Evolutionary conservation across 192 early-diverging fungal species (phyloP).

Genomic region (Coemansia sp.): DNA sequence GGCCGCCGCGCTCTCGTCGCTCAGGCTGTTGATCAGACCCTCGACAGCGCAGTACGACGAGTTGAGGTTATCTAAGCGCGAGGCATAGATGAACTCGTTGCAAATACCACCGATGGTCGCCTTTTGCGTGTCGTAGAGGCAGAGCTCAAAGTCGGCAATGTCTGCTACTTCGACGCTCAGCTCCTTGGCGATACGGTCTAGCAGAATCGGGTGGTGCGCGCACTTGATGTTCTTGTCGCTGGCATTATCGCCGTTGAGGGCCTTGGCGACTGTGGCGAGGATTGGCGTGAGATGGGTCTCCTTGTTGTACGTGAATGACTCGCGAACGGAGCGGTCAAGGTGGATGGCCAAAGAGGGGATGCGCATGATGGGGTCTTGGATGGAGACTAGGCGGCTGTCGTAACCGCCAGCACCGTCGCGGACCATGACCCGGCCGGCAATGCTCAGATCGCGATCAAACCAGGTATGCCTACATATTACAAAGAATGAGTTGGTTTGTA

Average conservation of each 20-base stretch:
- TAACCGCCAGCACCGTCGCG: slow-evolving; percentile 70
- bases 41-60: slow-evolving; percentile 91
- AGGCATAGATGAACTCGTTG: slow-evolving; percentile 94
- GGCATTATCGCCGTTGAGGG: slow-evolving; percentile 39
- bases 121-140: slow-evolving; percentile 94
- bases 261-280: slow-evolving; percentile 72
- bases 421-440: slow-evolving; percentile 94
- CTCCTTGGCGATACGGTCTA: slow-evolving; percentile 79
- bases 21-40: slow-evolving; percentile 51
- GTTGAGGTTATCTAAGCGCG: slow-evolving; percentile 95
- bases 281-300: slow-evolving; percentile 93
- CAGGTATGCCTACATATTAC: slow-evolving; percentile 81
- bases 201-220: slow-evolving; percentile 81
- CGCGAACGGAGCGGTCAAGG: slow-evolving; percentile 80
- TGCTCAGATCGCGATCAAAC: slow-evolving; percentile 97
- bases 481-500: background rate
- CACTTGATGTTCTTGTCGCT: slow-evolving; percentile 17
- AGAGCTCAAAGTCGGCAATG: slow-evolving; percentile 97
- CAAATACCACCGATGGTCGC: slow-evolving; percentile 87
- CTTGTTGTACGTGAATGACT: slow-evolving; percentile 93
- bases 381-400: slow-evolving; percentile 74
- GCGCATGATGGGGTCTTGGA: slow-evolving; percentile 88
- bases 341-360: slow-evolving; percentile 98
- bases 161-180: slow-evolving; percentile 63
- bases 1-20: slow-evolving; percentile 38